Conservation (phyloP, 768 basidiomycete genomes). For the Guyanaporus albipodus region DNA sequence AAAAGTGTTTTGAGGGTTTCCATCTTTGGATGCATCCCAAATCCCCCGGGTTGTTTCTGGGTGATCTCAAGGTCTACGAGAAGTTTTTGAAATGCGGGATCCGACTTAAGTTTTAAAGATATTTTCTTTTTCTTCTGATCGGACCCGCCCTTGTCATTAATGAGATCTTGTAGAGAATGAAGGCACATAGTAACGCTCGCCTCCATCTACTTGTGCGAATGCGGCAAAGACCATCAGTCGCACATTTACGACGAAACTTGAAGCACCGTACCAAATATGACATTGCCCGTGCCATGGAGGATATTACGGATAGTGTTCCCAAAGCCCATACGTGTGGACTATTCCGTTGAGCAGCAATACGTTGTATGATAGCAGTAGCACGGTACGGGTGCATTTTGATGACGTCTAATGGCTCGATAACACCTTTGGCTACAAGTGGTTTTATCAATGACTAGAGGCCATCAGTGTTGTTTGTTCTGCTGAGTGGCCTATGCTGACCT, state of each 20-base stretch:
- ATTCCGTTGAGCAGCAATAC: slow-evolving; percentile 36
- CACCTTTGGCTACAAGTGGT: slow-evolving; percentile 31
- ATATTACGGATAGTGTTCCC: slow-evolving; percentile 48
- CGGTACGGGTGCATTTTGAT: slow-evolving; percentile 63
- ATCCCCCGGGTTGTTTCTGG: slow-evolving; percentile 42
- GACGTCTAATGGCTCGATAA: slow-evolving; percentile 55
- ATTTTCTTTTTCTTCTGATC: slow-evolving; percentile 36
- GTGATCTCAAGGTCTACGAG: slow-evolving; percentile 66
- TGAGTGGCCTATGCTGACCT: slow-evolving; percentile 41
- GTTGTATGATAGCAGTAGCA: slow-evolving; percentile 41
- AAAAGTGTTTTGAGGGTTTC: slow-evolving; percentile 72
- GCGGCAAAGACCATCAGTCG: neutral
- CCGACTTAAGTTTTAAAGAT: slow-evolving; percentile 42
- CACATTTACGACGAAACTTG: neutral
- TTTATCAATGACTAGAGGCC: slow-evolving; percentile 32
- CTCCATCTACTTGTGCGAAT: slow-evolving; percentile 54
- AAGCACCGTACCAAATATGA: slow-evolving; percentile 66
- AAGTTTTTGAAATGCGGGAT: slow-evolving; percentile 60
- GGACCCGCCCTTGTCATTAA: slow-evolving; percentile 37
- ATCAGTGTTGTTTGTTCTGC: slow-evolving; percentile 3
- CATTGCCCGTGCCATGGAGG: slow-evolving; percentile 74
- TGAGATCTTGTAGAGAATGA: slow-evolving; percentile 51
- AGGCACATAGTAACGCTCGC: slow-evolving; percentile 80
- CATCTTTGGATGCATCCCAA: slow-evolving; percentile 86
- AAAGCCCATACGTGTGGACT: slow-evolving; percentile 45